Conservation (phyloP, 306 rosid genomes). For the Citrullus amarus region DNA sequence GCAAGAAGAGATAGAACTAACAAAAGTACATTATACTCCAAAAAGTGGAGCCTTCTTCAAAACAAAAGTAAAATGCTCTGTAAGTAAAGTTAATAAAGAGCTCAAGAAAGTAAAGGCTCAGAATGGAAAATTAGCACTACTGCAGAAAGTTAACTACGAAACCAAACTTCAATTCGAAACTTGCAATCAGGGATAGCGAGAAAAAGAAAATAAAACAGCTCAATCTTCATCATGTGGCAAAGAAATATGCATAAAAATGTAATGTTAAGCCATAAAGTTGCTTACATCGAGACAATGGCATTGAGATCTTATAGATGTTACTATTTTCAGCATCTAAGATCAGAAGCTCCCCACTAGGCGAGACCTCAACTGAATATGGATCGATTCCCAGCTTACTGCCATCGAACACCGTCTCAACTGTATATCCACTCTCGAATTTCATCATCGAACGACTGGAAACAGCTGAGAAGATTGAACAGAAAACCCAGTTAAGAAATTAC, state of each 20-base stretch:
- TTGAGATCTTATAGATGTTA: conserved; percentile 69
- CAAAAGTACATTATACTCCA: conserved; percentile 17
- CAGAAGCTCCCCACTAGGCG: conserved; percentile 67
- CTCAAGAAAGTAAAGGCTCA: neutral
- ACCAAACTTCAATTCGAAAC: neutral
- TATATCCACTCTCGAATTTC: conserved; percentile 87
- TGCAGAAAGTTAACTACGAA: neutral
- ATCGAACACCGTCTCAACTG: conserved; percentile 84
- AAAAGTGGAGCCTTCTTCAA: conserved; percentile 48
- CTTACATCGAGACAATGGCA: conserved; percentile 70
- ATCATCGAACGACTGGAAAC: conserved; percentile 67
- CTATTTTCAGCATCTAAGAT: conserved; percentile 88
- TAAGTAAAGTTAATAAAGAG: neutral
- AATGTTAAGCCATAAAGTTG: neutral
- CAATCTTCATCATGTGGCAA: neutral
- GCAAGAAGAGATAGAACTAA: conserved; percentile 13
- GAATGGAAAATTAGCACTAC: neutral
- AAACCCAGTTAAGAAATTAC: conserved; percentile 20
- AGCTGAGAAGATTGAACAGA: conserved; percentile 31
- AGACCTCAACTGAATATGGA: conserved; percentile 60
- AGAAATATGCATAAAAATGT: neutral
- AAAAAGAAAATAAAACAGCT: neutral
- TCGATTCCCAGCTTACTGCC: conserved; percentile 92
- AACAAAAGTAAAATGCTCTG: conserved; percentile 39
- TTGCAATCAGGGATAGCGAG: neutral